A percentile compares a stretch with the other conserved stretches of the same genome.
These are phyloP conservation scores for Albugo laibachii DNA, from an alignment of 352 stramenopile species.

Conservation along the genomic window DNA sequence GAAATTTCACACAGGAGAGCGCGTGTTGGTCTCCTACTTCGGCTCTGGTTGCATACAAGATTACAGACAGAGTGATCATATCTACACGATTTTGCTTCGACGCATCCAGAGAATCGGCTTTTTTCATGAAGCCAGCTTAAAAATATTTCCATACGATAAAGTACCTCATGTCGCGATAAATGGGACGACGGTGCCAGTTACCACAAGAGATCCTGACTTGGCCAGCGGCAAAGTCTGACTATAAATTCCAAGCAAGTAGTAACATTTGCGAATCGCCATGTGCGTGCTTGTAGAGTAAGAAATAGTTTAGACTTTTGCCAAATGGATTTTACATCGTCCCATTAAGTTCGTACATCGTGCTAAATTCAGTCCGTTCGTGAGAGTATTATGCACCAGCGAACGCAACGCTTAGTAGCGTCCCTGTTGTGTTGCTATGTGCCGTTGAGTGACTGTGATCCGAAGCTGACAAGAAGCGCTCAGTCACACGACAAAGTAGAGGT, in stretches of 20 bases:
- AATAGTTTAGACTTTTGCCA: background rate
- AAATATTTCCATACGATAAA: slow-evolving; percentile 61
- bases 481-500: slow-evolving; percentile 2
- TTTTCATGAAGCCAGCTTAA: slow-evolving; percentile 47
- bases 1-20: slow-evolving; percentile 49
- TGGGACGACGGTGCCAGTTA: slow-evolving; percentile 26
- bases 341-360: background rate
- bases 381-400: background rate
- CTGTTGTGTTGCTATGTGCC: background rate
- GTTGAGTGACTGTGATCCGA: slow-evolving; percentile 4
- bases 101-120: slow-evolving; percentile 43
- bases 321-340: background rate
- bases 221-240: background rate
- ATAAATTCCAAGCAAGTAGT: background rate
- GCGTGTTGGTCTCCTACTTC: slow-evolving; percentile 40
- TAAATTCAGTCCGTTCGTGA: background rate
- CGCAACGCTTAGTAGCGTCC: background rate
- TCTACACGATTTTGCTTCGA: slow-evolving; percentile 65
- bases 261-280: background rate
- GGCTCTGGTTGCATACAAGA: slow-evolving; percentile 63
- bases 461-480: slow-evolving; percentile 47
- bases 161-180: slow-evolving; percentile 76
- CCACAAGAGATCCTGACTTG: slow-evolving; percentile 31
- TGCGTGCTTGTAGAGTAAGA: background rate
- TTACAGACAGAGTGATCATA: slow-evolving; percentile 27